Evolutionary conservation across 2,329 filamentous ascomycete genomes (phyloP), one percentile per base, ranked within the genome.

Genomic region (Penicillium hordei): DNA sequence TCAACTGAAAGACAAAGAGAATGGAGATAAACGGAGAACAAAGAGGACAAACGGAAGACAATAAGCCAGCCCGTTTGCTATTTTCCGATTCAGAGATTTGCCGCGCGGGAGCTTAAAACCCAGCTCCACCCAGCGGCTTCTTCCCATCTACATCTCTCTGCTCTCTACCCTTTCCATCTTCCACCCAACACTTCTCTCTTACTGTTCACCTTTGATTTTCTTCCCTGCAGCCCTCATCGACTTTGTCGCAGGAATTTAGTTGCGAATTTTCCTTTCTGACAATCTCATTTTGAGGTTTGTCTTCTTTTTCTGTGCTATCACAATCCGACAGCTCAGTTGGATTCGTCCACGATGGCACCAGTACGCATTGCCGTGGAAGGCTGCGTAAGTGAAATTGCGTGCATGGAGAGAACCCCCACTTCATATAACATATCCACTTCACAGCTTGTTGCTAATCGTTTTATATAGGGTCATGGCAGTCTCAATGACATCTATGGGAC

Each of bases 401-500:
- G 27, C 12, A 33, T 13, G 25, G 10, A 27, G 13, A 27, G 6
- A 49, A 9, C 7, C 12, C 21, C 12, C 38, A 23, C 9, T 8
- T 31, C 42, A 29, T 51, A 10, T 9, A 21, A 36, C 21, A 52
- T 27, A 13, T 39, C 21, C 33, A 15, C n/a, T 33, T 33, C 29
- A 29, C 17, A 49, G 49, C 43, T 33, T 4, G n/a, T 33, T 44
- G 9, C 53, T 61, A 52, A 59, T 65, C 59, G 64, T 61, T 34
- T 38, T 2, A 27, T 45, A 39, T 52, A 94, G 90, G 93, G 93
- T 58, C 94, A 99, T 77, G 94, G 94, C 62, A 91, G 88, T 0
- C 85, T 99, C 52, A 85, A 97, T 72, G 89, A 91, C 57, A 97
- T 99, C 66, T 99, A 97, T 74, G 85, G 89, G 1, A 88, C 90